Evolutionary conservation across 1,139 yeast genomes (phyloP), one percentile per base, ranked within the genome.

Genomic region (Hansenula lynferdii): DNA sequence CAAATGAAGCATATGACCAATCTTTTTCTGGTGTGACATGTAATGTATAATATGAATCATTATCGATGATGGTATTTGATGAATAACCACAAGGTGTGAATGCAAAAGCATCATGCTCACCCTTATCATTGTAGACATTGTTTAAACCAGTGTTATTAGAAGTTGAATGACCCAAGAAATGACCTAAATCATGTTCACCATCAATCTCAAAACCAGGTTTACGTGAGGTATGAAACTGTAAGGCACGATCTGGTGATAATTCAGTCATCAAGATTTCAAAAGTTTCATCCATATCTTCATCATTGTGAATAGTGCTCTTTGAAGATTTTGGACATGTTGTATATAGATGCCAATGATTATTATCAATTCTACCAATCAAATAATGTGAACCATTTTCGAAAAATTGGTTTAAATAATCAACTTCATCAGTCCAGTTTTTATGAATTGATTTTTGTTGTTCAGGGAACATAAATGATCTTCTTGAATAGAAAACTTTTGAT

Each of bases 51-150:
- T 90, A 92, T 58, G 75, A 75, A 19, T 75, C 75, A 17, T 69
- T 73, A 39, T 75, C 67, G 37, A 85, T 62, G 34, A 87, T 67
- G 21, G 94, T 82, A 61, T 92, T 92, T 36, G 96, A 85, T 3
- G 96, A 86, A 58, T 79, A 92, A 14, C 98, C 98, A 62, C 97
- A 92, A 2, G 98, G 98, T n/a, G 85, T 70, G 60, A 92, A 92
- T 23, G 95, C 82, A 64, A 89, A 92, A 6, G 96, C 86, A 65
- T 90, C 97, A 54, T 81, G 87, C 57, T 75, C 75, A 23, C 62
- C 58, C 3, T 54, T 46, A 14, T 60, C 54, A 37, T 65, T 62
- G 53, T 84, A 84, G 30, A 89, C 58, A 33, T 69, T 57, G 61
- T 83, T 82, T 51, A 87, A 71, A 7, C 75, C 74, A 15, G 89